phyloP scores from a whole-genome alignment of 2,329 filamentous ascomycete genomes.

The Trichoderma semiorbis region DNA sequence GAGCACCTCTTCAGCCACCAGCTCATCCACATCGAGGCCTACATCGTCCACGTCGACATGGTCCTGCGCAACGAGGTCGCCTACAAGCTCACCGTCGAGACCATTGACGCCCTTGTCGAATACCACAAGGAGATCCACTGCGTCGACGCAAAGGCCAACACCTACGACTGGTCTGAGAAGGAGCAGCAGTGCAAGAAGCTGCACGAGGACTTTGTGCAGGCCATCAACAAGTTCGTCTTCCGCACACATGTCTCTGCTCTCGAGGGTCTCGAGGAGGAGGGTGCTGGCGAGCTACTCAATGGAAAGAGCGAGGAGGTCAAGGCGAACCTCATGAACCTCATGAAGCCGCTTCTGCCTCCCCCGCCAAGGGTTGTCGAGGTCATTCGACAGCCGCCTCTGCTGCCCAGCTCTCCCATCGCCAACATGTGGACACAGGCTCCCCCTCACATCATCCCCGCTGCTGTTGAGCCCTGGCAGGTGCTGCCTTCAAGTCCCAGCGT shows the following conservation, averaged over 20 bases:
- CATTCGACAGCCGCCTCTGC: conserved; percentile 77
- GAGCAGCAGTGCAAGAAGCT: conserved; percentile 94
- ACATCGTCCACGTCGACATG: conserved; percentile 99
- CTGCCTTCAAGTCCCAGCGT: conserved; percentile 84
- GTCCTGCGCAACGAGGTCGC: conserved; percentile 95
- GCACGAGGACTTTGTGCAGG: conserved; percentile 93
- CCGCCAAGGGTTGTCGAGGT: conserved; percentile 87
- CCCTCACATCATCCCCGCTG: conserved; percentile 58
- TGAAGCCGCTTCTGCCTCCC: conserved; percentile 81
- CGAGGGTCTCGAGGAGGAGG: conserved; percentile 95
- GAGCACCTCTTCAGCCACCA: conserved; percentile 92
- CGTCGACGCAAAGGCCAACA: conserved; percentile 81
- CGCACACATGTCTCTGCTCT: conserved; percentile 83
- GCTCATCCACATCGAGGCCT: conserved; percentile 90
- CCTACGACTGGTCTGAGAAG: conserved; percentile 95
- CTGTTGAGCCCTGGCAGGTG: conserved; percentile 85
- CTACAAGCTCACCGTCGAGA: conserved; percentile 93
- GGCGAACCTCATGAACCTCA: conserved; percentile 75
- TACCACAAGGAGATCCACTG: conserved; percentile 97
- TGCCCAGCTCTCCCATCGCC: conserved; percentile 76
- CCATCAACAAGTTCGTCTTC: conserved; percentile 96
- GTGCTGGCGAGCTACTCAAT: conserved; percentile 85
- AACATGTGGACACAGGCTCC: conserved; percentile 79
- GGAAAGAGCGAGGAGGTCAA: conserved; percentile 94
- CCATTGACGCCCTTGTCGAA: conserved; percentile 88